phyloP scores from a whole-genome alignment of 2,329 filamentous ascomycete genomes.

The Cladosporium sphaerospermum region DNA sequence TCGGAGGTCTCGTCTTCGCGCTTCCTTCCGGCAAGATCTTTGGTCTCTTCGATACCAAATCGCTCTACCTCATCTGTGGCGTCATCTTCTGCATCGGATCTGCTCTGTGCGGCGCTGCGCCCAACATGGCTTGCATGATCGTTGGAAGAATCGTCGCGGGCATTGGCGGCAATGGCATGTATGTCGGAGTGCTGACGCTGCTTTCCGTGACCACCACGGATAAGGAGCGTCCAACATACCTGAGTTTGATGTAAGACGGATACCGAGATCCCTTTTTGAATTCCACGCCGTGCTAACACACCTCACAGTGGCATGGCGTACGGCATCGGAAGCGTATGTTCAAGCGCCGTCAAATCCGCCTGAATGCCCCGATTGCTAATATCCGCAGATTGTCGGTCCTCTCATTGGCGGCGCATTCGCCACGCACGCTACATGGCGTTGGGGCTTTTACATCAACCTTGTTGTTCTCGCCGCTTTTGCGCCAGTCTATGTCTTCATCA shows the following conservation, averaged over 20 bases:
- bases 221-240: constrained; percentile 16
- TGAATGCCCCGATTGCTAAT: neutral
- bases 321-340: constrained; percentile 17
- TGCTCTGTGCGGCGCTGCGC: constrained; percentile 30
- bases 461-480: constrained; percentile 37
- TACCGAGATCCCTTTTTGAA: constrained; percentile 24
- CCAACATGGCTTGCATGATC: constrained; percentile 26
- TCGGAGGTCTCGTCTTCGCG: neutral
- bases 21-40: constrained; percentile 14
- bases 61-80: constrained; percentile 21
- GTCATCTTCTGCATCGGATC: constrained; percentile 26
- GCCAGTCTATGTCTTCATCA: constrained; percentile 41
- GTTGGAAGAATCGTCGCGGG: constrained; percentile 31
- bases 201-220: constrained; percentile 15
- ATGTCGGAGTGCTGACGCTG: constrained; percentile 20
- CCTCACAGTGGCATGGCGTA: constrained; percentile 28
- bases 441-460: constrained; percentile 19
- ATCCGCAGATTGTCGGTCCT: neutral
- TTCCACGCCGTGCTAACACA: neutral
- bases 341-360: constrained; percentile 22
- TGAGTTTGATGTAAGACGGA: constrained; percentile 22
- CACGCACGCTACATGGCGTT: constrained; percentile 13
- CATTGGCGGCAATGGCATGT: constrained; percentile 28
- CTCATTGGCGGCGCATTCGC: constrained; percentile 15
- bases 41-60: constrained; percentile 25